Evolutionary conservation across 2,329 filamentous ascomycete genomes (phyloP), one percentile per base, ranked within the genome.

Genomic region (Penicillium sp.): DNA sequence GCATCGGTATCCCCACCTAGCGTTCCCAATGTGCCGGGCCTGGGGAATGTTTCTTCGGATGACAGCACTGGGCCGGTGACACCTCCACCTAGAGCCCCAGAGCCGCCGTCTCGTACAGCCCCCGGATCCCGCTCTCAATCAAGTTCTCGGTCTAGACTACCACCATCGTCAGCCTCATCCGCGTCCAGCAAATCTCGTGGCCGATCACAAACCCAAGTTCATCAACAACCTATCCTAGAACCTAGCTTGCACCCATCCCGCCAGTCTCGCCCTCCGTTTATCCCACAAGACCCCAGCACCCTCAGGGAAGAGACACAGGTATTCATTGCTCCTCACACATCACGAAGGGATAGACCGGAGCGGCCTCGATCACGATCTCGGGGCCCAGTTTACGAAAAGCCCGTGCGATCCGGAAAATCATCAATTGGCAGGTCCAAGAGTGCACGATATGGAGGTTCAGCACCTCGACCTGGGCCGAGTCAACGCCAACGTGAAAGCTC

Each of bases 31-130:
- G 29, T 61, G 49, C 46, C 61, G 47, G 46, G 63, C 51, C 52
- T 61, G 23, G 61, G 51, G 33, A 61, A 56, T 52, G 42, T 58
- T 29, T 66, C 64, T 18, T 68, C 68, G 8, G 60, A 64, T 43
- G 65, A 67, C 27, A 66, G 63, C 30, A 48, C 55, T 26, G 63
- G 62, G 15, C 67, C 59, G 36, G 48, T 51, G 26, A 70, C 67
- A 7, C 64, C 68, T 48, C 61, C 63, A 26, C 46, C 44, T 12
- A 10, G 1, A 21, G 26, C 29, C 17, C 36, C 36, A 33, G 46
- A 41, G 26, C 27, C 27, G 10, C 24, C 36, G 13, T 26, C 18
- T 29, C 26, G 36, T 36, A 21, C n/a, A 33, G 26, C 26, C n/a
- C 39, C 27, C 4, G n/a, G 7, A 15, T 21, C 46, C 33, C 26